Evolutionary conservation across 169 alveolate species (phyloP).

Genomic region (Babesia divergens): DNA sequence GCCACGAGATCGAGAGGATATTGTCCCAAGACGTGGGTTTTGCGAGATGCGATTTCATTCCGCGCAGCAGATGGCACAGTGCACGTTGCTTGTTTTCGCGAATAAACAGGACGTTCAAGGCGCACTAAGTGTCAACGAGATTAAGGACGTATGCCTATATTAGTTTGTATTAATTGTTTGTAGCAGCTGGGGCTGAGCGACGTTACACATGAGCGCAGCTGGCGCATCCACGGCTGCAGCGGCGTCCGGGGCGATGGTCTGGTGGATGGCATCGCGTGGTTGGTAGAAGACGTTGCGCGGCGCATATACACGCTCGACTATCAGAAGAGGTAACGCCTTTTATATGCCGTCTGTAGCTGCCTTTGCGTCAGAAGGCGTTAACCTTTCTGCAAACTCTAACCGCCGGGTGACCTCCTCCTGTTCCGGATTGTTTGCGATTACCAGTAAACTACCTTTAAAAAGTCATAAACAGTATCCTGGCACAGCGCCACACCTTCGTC

Average conservation of each 20-base stretch:
- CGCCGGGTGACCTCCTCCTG: constrained; percentile 47
- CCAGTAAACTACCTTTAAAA: constrained; percentile 49
- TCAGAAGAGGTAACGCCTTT: neutral
- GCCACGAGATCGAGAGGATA: constrained; percentile 89
- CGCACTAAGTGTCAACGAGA: constrained; percentile 81
- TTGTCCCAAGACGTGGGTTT: constrained; percentile 90
- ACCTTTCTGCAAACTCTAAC: constrained; percentile 47
- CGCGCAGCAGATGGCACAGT: constrained; percentile 59
- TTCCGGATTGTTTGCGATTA: neutral
- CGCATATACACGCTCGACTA: constrained; percentile 21
- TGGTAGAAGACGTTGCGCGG: constrained; percentile 43
- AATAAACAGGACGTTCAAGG: constrained; percentile 95
- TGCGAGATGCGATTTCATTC: constrained; percentile 71
- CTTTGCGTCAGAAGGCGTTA: constrained; percentile 36
- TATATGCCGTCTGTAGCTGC: constrained; percentile 2
- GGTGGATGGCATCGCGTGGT: constrained; percentile 44
- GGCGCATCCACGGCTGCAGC: constrained; percentile 56
- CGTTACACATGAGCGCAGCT: constrained; percentile 45
- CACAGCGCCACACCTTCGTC: constrained; percentile 78
- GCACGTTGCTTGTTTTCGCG: constrained; percentile 83
- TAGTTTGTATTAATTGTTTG: neutral
- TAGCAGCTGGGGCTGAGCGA: constrained; percentile 40
- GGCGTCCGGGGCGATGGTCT: constrained; percentile 57
- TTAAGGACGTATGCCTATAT: constrained; percentile 30
- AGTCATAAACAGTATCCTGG: constrained; percentile 69